Base-by-base conservation (phyloP, 352 stramenopile genomes). In the Phytophthora brassicae region DNA sequence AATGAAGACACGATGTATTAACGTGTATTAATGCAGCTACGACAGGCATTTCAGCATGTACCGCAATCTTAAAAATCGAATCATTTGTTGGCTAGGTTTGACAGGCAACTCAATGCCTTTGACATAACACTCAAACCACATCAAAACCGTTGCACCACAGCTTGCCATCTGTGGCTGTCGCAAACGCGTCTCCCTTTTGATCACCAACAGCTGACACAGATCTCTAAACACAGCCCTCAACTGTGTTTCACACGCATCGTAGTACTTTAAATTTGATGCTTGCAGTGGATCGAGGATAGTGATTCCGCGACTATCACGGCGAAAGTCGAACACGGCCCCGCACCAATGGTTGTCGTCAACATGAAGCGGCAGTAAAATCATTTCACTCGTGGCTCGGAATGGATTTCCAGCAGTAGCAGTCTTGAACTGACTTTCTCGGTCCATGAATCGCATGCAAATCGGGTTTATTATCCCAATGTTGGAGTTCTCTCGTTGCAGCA, bases 261-360 rank as follows among this genome's bases (percentile, higher is more conserved):
- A 55, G 12, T 55, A 45, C 19, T 45, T 55, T 0, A 33, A 44
- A 17, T 44, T 45, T 3, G 12, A 2, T 14, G 28, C 28, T 44
- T 55, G 47, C 17, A 55, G 7, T 36, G 47, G 47, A 20, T 55
- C 47, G 9, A 35, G 20, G 0, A 55, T 22, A 12, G 31, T 45
- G 19, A 55, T 55, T 43, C 31, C 29, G 3, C 33, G 4, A 16
- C 47, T 44, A 23, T 55, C 47, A 24, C 47, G 1, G 6, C 20
- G 19, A 22, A 55, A 45, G 13, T 43, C 29, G 9, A 55, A 35
- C 8, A 45, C 19, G 2, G 19, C 47, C 2, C 47, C 47, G n/a
- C 47, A 55, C 47, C 47, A 55, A 6, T 55, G 47, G 20, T 43
- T 45, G 43, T 55, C 20, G 3, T 55, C 17, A 19, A 55, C 7